These are phyloP conservation scores for Eucalyptus polyanthemos DNA, from an alignment of 345 rosid species.

Conservation along the genomic window DNA sequence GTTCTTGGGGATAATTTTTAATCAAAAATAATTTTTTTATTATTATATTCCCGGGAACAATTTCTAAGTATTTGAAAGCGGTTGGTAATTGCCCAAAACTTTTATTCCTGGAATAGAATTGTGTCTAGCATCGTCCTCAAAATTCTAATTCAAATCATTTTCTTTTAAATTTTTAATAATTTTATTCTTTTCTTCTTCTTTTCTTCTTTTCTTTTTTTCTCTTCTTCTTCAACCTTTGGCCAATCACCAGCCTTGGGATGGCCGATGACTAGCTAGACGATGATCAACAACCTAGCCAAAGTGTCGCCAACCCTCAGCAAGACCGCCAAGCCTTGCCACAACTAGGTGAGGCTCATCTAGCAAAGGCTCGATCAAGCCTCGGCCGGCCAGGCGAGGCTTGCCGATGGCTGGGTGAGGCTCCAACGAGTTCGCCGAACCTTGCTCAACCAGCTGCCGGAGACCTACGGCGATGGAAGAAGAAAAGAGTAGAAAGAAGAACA, in stretches of 20 bases:
- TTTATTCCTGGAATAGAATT: accelerated
- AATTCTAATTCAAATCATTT: accelerated
- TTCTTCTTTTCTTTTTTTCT: too few species aligned
- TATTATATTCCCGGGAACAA: accelerated
- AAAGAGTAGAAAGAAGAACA: too few species aligned
- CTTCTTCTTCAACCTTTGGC: too few species aligned
- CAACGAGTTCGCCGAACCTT: accelerated
- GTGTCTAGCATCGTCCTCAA: accelerated
- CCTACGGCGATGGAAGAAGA: accelerated
- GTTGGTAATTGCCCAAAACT: accelerated
- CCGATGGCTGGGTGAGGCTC: too few species aligned
- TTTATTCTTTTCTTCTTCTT: too few species aligned
- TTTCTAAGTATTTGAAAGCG: accelerated
- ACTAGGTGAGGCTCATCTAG: accelerated
- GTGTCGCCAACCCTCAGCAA: accelerated
- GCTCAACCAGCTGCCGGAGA: accelerated
- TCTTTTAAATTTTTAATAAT: too few species aligned
- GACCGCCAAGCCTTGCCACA: accelerated
- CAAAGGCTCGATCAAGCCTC: too few species aligned
- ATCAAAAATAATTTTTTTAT: accelerated
- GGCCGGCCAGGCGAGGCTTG: too few species aligned
- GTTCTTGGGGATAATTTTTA: accelerated
- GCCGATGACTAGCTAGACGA: too few species aligned
- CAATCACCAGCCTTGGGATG: too few species aligned
- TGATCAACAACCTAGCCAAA: too few species aligned